Conservation (phyloP, 225 moss, liverwort and hornwort species). For the Thuidium tamariscinum region DNA sequence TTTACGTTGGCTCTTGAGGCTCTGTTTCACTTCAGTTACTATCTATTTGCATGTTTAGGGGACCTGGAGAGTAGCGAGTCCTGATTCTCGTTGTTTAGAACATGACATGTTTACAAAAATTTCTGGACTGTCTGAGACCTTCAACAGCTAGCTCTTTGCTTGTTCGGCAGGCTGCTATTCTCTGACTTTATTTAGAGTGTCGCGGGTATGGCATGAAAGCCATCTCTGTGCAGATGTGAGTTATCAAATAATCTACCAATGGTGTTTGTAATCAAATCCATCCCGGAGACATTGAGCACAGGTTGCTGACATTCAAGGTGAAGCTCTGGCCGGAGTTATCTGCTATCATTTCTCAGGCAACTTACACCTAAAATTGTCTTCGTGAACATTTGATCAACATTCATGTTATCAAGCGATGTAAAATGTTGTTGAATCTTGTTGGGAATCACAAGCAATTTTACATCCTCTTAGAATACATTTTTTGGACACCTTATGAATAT, state of each 20-base stretch:
- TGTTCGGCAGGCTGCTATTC: too few species aligned
- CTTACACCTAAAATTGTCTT: neutral
- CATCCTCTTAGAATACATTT: neutral
- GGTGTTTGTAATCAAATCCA: constrained; percentile 24
- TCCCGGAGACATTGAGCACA: neutral
- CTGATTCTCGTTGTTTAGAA: neutral
- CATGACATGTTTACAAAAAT: neutral
- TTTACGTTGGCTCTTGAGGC: neutral
- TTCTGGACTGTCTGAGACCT: neutral
- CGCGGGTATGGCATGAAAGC: neutral
- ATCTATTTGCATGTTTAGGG: neutral
- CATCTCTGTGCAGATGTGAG: neutral
- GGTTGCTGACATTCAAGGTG: neutral
- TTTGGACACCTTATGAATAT: too few species aligned
- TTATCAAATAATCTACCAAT: neutral
- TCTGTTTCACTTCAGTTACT: neutral
- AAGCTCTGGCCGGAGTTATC: constrained; percentile 37
- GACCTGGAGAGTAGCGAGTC: neutral
- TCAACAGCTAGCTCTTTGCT: neutral
- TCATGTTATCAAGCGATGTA: too few species aligned
- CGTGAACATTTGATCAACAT: neutral
- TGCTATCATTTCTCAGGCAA: neutral
- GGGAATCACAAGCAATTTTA: neutral
- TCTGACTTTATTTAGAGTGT: neutral
- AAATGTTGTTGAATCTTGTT: too few species aligned